A percentile compares a stretch with the other conserved stretches of the same genome.
Conservation (phyloP, 2,329 filamentous ascomycete genomes). For the Ascochyta koolunga region DNA sequence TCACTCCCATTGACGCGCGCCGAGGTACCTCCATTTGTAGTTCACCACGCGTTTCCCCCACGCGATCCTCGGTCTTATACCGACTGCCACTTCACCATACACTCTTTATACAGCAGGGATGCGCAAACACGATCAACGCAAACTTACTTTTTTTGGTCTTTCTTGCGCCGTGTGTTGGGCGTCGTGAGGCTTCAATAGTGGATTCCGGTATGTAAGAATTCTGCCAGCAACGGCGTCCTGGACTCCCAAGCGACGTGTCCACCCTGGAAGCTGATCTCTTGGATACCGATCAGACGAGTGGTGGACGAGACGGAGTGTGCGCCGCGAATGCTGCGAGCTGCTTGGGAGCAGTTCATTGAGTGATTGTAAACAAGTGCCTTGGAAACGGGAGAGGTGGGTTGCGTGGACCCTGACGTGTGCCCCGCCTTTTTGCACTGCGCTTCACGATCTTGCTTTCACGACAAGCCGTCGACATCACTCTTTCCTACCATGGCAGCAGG, state of each 20-base stretch:
- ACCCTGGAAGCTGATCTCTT: not conserved
- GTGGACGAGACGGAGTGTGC: not conserved
- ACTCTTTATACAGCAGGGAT: not conserved
- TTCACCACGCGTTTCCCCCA: constrained; percentile 2
- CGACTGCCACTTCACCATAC: constrained; percentile 9
- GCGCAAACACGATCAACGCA: constrained; percentile 9
- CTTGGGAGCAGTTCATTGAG: not conserved
- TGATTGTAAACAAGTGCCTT: too few relatives aligned
- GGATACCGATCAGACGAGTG: not conserved
- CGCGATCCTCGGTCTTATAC: constrained; percentile 3
- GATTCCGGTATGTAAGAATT: constrained; percentile 18
- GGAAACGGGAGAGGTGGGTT: not conserved
- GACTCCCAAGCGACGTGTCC: constrained; percentile 20
- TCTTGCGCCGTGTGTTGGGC: constrained; percentile 10
- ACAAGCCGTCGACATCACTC: constrained; percentile 11
- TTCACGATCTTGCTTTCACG: constrained; percentile 1
- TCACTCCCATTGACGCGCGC: constrained; percentile 8
- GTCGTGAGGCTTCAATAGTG: constrained; percentile 25
- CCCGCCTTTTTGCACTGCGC: constrained; percentile 6
- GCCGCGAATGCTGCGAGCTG: not conserved
- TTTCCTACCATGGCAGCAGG: not conserved
- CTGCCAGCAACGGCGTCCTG: constrained; percentile 23
- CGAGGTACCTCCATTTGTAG: constrained; percentile 8
- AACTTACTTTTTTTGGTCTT: not conserved
- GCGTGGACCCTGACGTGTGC: constrained; percentile 11